phyloP scores from a whole-genome alignment of 805 yeast species.

The Ogataea methanolica region DNA sequence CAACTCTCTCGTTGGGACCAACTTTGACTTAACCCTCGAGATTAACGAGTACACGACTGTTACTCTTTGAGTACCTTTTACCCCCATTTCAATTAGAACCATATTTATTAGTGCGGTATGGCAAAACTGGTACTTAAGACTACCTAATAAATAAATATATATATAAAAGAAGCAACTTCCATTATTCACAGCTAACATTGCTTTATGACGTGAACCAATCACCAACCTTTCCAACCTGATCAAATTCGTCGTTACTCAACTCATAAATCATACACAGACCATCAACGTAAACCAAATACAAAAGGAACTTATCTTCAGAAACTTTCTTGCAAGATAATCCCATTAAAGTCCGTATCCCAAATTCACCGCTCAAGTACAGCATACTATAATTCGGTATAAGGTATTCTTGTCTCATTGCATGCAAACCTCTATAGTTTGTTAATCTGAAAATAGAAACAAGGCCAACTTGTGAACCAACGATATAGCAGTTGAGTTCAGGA shows the following conservation, averaged over 20 bases:
- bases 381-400: slow-evolving; percentile 31
- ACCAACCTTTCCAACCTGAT: not conserved
- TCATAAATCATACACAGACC: slow-evolving; percentile 24
- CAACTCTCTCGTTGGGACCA: too few relatives aligned
- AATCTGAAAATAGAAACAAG: slow-evolving; percentile 38
- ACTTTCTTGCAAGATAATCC: slow-evolving; percentile 19
- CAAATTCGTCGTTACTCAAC: slow-evolving; percentile 5
- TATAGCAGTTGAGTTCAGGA: slow-evolving; percentile 36
- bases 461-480: slow-evolving; percentile 42
- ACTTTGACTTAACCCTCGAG: too few relatives aligned
- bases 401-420: slow-evolving; percentile 39
- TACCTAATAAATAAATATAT: too few relatives aligned
- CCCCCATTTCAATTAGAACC: too few relatives aligned
- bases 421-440: slow-evolving; percentile 37
- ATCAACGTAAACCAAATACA: slow-evolving; percentile 24
- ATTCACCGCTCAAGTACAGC: slow-evolving; percentile 16
- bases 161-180: too few relatives aligned
- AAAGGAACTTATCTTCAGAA: slow-evolving; percentile 5
- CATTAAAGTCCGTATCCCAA: slow-evolving; percentile 19
- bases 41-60: too few relatives aligned
- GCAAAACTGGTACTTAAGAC: too few relatives aligned
- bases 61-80: too few relatives aligned
- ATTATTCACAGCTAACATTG: too few relatives aligned
- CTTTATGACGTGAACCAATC: too few relatives aligned
- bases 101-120: too few relatives aligned